Evolutionary conservation across 176 grass and related monocot species (phyloP), one percentile per base, ranked within the genome.

Genomic region (Puya raimondii): DNA sequence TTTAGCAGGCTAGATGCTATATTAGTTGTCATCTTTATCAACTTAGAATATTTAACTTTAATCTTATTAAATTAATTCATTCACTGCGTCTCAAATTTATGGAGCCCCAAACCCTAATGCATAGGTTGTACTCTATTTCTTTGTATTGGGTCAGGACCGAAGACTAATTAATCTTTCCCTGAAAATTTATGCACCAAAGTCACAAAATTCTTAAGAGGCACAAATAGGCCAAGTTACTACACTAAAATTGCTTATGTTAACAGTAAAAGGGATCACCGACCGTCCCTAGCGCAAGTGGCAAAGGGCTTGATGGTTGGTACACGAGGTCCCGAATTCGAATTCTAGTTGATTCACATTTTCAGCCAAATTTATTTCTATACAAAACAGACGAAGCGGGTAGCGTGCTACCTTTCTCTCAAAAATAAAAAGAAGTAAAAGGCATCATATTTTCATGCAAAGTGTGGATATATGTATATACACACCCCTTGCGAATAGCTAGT

Each of bases 71-170:
- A 84, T 78, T 48, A 66, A 53, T 49, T 63, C 22, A 69, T 3
- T 18, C 15, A 63, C 6, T 50, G 33, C 23, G 66, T 83, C 20
- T 64, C 2, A 76, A 70, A 71, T 80, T 57, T 76, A 83, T 88
- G 81, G 85, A 84, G 81, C 85, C 85, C 68, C 73, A 66, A 84
- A 81, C 85, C 74, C 81, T 75, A 84, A 72, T 13, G 42, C 9
- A 58, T 79, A 72, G 70, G n/a, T 50, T 74, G 56, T 74, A 73
- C 29, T 67, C 63, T 67, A 21, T 64, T 81, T 53, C 50, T 74
- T 82, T 69, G 52, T 50, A 69, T 83, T 67, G 52, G 65, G 53
- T 72, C 17, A 21, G 47, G 29, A 12, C 10, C 50, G 7, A 58
- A 64, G 52, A 27, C 63, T 49, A 64, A 14, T 33, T 33, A 33